These are phyloP conservation scores for Chaetoscypha palmicola DNA, from an alignment of 2,329 filamentous ascomycete species.

Conservation along the genomic window DNA sequence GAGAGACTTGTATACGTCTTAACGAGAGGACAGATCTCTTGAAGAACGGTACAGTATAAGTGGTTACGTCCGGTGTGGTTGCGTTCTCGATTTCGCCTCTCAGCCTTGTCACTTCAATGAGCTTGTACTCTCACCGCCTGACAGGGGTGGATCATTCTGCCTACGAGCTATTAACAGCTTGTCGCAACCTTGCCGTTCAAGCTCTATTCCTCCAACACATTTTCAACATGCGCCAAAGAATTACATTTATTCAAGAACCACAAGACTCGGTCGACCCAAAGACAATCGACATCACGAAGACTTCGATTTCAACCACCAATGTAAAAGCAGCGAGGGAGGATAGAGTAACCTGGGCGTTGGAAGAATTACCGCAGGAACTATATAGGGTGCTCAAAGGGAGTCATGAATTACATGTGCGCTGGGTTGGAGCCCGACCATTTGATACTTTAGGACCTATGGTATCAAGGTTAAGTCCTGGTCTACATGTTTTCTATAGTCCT, in stretches of 20 bases:
- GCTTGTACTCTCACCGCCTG: slow-evolving; percentile 2
- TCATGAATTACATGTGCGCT: slow-evolving; percentile 71
- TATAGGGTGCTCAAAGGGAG: slow-evolving; percentile 53
- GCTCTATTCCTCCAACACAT: slow-evolving; percentile 1
- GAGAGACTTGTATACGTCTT: too few relatives aligned
- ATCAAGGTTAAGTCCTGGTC: slow-evolving; percentile 68
- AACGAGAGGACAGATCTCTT: too few relatives aligned
- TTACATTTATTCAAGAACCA: slow-evolving; percentile 69
- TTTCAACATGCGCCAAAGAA: slow-evolving; percentile 62
- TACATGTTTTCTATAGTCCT: slow-evolving; percentile 75
- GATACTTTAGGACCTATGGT: slow-evolving; percentile 60
- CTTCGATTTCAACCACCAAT: slow-evolving; percentile 48
- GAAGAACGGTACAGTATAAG: too few relatives aligned
- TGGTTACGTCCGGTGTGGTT: too few relatives aligned
- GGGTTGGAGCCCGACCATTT: slow-evolving; percentile 56
- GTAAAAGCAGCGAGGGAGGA: slow-evolving; percentile 71
- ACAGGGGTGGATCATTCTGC: slow-evolving; percentile 10
- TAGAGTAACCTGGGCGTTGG: slow-evolving; percentile 63
- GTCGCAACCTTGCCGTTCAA: too few relatives aligned
- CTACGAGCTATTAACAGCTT: too few relatives aligned
- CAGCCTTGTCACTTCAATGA: neutral
- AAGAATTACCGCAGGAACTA: slow-evolving; percentile 67
- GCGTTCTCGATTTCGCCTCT: too few relatives aligned
- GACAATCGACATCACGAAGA: slow-evolving; percentile 49
- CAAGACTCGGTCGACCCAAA: slow-evolving; percentile 58